Base-by-base conservation (phyloP, 139 green algal species). In the Trebouxia sp. region DNA sequence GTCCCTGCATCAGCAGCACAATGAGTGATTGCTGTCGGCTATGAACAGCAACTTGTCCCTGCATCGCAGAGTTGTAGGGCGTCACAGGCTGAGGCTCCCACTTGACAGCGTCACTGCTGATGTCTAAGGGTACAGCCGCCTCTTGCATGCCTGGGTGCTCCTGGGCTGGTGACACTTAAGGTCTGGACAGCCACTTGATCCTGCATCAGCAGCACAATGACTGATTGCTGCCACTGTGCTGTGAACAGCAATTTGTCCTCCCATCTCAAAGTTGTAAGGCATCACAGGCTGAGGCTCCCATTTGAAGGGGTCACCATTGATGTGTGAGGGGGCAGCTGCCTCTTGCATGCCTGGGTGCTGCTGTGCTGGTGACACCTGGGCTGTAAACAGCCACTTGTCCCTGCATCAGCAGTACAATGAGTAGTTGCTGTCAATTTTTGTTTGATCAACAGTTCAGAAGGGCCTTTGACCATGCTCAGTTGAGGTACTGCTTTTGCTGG, bases 151-250 rank as follows among this genome's bases (percentile, higher is more conserved):
- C 50, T 28, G 83, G 65, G 65, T 75, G 65, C 79, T 87, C 42
- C 80, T 88, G 82, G 22, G 79, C 85, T 35, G 72, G 83, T 17
- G 32, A 65, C 51, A 70, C 41, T 38, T 43, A 37, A 15, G 87
- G 82, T 50, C 79, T 82, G 86, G 97, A 99, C 28, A 98, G 87
- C 92, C 95, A 99, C n/a, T n/a, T n/a, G n/a, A n/a, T n/a, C n/a
- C n/a, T n/a, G n/a, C n/a, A n/a, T n/a, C n/a, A n/a, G n/a, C n/a
- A n/a, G n/a, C n/a, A n/a, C n/a, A n/a, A n/a, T n/a, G n/a, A n/a
- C n/a, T n/a, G n/a, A n/a, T n/a, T n/a, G n/a, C n/a, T n/a, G n/a
- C n/a, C n/a, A n/a, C n/a, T n/a, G n/a, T n/a, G n/a, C n/a, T n/a
- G n/a, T n/a, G n/a, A n/a, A n/a, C n/a, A n/a, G n/a, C n/a, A n/a